phyloP scores from a whole-genome alignment of 78 protist genomes.

The Isochrysis galbana region DNA sequence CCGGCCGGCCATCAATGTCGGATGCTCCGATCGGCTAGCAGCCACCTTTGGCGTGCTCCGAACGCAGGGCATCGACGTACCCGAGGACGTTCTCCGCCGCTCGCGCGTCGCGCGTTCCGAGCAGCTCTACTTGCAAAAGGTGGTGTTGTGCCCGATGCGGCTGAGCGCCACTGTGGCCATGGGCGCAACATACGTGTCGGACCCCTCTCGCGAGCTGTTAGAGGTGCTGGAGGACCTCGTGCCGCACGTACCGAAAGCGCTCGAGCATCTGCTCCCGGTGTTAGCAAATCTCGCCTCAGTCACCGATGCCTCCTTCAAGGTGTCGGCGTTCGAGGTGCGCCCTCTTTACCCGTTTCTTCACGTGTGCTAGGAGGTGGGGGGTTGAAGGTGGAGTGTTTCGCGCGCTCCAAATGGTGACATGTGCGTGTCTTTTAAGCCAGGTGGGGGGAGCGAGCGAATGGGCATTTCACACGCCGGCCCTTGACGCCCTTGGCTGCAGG shows the following conservation, averaged over 20 bases:
- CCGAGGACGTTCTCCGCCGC: background rate
- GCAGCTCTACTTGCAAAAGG: background rate
- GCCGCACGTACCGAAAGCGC: background rate
- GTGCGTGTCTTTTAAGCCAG: too few species aligned
- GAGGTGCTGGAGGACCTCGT: background rate
- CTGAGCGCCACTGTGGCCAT: background rate
- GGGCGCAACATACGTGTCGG: background rate
- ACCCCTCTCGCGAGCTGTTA: background rate
- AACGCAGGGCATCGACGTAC: background rate
- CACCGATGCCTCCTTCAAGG: background rate
- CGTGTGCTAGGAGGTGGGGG: too few species aligned
- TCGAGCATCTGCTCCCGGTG: background rate
- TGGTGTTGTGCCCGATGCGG: background rate
- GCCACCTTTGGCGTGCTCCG: background rate
- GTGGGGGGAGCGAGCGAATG: too few species aligned
- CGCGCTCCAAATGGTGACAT: too few species aligned
- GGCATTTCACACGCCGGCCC: too few species aligned
- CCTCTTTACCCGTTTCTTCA: too few species aligned
- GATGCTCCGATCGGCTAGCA: background rate
- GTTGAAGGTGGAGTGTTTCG: too few species aligned
- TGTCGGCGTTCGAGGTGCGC: background rate
- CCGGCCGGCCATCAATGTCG: background rate
- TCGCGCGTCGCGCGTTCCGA: background rate
- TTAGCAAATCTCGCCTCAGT: background rate
- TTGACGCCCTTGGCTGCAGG: too few species aligned